Evolutionary conservation across 306 rosid species (phyloP).

Genomic region (Lablab purpureus): DNA sequence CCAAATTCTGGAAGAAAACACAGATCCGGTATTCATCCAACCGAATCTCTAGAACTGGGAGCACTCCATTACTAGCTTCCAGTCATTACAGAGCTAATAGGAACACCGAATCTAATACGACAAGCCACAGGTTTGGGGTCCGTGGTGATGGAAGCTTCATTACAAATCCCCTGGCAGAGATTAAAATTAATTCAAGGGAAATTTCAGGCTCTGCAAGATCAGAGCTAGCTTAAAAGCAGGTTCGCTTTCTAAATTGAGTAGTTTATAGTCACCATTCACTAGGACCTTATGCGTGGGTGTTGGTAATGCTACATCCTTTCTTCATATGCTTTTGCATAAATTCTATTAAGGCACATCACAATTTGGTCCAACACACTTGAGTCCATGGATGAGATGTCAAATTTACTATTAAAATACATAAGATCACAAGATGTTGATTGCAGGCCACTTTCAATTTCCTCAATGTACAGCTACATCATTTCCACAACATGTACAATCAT

Average conservation of each 20-base stretch:
- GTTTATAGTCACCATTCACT: neutral
- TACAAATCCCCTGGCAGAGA: slow-evolving; percentile 80
- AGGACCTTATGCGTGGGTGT: neutral
- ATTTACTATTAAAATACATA: slow-evolving; percentile 4
- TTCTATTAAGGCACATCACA: neutral
- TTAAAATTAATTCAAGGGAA: slow-evolving; percentile 54
- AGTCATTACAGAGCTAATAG: slow-evolving; percentile 46
- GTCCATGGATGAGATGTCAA: neutral
- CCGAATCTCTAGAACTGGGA: slow-evolving; percentile 51
- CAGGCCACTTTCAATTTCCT: neutral
- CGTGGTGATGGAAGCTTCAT: slow-evolving; percentile 66
- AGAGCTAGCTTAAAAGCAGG: slow-evolving; percentile 47
- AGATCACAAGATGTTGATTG: neutral
- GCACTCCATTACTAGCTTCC: slow-evolving; percentile 51
- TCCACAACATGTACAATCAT: neutral
- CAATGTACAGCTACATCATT: neutral
- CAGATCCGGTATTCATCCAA: slow-evolving; percentile 58
- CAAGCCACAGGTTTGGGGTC: slow-evolving; percentile 54
- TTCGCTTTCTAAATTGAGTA: slow-evolving; percentile 11
- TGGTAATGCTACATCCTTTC: slow-evolving; percentile 7
- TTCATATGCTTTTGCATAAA: slow-evolving; percentile 8
- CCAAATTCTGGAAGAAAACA: slow-evolving; percentile 76
- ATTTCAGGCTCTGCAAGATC: slow-evolving; percentile 38
- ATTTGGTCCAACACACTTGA: neutral
- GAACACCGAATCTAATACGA: slow-evolving; percentile 43